phyloP scores from a whole-genome alignment of 257 asterid genomes.

The Eustoma russellianum region DNA sequence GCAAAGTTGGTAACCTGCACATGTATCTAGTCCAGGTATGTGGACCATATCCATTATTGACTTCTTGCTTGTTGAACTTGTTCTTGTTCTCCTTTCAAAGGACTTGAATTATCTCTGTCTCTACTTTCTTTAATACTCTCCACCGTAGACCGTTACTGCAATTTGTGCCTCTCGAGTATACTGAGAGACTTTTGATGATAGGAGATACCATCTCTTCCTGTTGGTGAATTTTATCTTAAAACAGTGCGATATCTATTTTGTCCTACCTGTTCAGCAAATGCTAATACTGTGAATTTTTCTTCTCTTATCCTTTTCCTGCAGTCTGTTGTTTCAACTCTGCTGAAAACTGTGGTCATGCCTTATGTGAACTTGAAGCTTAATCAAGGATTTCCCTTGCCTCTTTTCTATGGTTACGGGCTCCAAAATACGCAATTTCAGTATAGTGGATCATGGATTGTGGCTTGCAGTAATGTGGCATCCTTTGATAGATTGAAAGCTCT shows the following conservation, averaged over 20 bases:
- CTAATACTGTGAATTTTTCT: too few relatives aligned
- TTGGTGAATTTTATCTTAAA: too few relatives aligned
- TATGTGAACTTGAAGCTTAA: slow-evolving; percentile 49
- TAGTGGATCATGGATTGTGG: slow-evolving; percentile 42
- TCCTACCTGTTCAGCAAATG: too few relatives aligned
- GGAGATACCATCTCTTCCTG: too few relatives aligned
- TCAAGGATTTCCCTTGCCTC: slow-evolving; percentile 53
- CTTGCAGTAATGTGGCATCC: slow-evolving; percentile 52
- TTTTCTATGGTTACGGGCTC: slow-evolving; percentile 58
- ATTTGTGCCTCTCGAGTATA: too few relatives aligned
- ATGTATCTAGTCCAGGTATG: slow-evolving; percentile 72
- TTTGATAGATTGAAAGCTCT: slow-evolving; percentile 3
- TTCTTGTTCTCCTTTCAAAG: too few relatives aligned
- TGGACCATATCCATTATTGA: neutral
- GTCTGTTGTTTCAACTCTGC: slow-evolving; percentile 44
- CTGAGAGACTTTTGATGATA: too few relatives aligned
- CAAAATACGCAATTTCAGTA: slow-evolving; percentile 42
- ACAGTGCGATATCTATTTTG: neutral
- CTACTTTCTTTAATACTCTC: neutral
- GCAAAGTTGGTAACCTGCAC: slow-evolving; percentile 71
- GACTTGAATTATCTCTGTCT: neutral
- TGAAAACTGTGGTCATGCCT: slow-evolving; percentile 63
- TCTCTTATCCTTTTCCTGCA: slow-evolving; percentile 22
- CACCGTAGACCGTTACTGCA: too few relatives aligned
- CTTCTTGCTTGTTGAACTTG: too few relatives aligned